These are phyloP conservation scores for Cyberlindnera euphorbiiphila DNA, from an alignment of 805 yeast species.

Conservation along the genomic window DNA sequence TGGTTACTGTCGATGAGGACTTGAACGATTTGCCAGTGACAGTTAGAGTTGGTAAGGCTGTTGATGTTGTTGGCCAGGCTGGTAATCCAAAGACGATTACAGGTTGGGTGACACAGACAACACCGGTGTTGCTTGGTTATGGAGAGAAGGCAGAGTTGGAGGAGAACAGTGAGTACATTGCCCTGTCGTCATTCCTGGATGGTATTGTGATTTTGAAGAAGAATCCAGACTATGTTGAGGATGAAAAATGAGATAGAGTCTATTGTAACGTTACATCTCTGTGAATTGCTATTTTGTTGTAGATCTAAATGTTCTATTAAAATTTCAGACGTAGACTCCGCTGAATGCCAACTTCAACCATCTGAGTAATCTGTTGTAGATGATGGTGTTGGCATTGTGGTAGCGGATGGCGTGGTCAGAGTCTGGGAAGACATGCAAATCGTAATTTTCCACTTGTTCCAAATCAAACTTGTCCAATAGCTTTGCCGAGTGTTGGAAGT, in stretches of 20 bases:
- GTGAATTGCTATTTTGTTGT: not conserved
- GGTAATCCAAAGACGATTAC: constrained; percentile 98
- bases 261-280: no score
- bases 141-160: constrained; percentile 98
- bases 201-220: constrained; percentile 91
- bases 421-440: constrained; percentile 76
- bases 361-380: constrained; percentile 58
- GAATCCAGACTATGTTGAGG: constrained; percentile 78
- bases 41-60: constrained; percentile 98
- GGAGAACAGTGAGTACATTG: constrained; percentile 80
- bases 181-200: constrained; percentile 78
- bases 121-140: constrained; percentile 88
- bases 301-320: not conserved
- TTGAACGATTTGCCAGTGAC: constrained; percentile 81
- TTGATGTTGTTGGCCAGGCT: constrained; percentile 97
- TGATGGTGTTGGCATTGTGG: constrained; percentile 69
- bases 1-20: constrained; percentile 87
- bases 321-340: constrained; percentile 28
- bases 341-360: constrained; percentile 65
- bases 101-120: constrained; percentile 98
- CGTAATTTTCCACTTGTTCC: constrained; percentile 77
- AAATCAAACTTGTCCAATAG: constrained; percentile 72
- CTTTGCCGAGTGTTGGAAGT: constrained; percentile 82
- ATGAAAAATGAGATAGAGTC: constrained; percentile 34
- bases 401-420: constrained; percentile 69